Evolutionary conservation across 2,329 filamentous ascomycete species (phyloP), one percentile per base, ranked within the genome.

Genomic region (Penicillium sp.): DNA sequence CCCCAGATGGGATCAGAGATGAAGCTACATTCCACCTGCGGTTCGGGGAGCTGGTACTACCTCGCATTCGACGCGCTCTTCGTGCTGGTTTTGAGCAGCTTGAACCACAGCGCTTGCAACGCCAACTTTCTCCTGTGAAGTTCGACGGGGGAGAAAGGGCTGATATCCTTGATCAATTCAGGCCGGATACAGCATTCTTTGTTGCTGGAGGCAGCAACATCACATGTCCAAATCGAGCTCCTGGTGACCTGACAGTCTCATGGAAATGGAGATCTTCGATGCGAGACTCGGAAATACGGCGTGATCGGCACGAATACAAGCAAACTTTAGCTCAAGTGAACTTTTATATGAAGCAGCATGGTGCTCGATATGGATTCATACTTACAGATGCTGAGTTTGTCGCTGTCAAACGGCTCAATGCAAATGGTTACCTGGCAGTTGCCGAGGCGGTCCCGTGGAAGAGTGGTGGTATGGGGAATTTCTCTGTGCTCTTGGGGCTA

Each of bases 261-360:
- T 48, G 37, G 41, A 48, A 47, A 23, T 54, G 44, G 40, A 26
- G 18, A 15, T 45, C 44, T 26, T 25, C 10, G 26, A 37, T 14
- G 30, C 28, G 33, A 10, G 21, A 27, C 19, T 40, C 41, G 17
- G 28, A 44, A 11, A 18, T 35, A 27, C 2, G 20, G 9, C 10
- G 8, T 9, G 15, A 35, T 7, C 39, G 44, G 13, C n/a, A 16
- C 15, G 39, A 47, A 13, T 52, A 47, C 25, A 38, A 39, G 15
- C 43, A 44, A 17, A 40, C 39, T 9, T 33, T 53, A n/a, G 33
- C 45, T 4, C 43, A 45, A 26, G 43, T 53, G 16, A 45, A 47
- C 17, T 51, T 47, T 25, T 49, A 51, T 25, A 49, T 49, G 48
- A 32, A 40, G 18, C 40, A 43, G 33, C 28, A 48, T 23, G 23